Evolutionary conservation across 352 stramenopile species (phyloP).

Genomic region (Globisporangium camurandrum): DNA sequence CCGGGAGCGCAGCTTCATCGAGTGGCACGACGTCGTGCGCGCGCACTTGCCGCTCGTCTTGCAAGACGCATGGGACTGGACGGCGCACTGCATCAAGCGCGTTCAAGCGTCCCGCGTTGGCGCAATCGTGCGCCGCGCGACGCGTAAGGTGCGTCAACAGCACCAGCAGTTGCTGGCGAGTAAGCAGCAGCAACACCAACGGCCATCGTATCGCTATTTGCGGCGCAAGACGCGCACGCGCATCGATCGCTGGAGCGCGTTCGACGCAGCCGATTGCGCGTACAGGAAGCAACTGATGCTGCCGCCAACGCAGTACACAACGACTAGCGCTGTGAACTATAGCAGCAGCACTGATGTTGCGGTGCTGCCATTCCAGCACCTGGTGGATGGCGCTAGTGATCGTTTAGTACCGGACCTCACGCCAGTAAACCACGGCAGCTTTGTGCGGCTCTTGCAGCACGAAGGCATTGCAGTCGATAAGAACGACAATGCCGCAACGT

Average conservation of each 20-base stretch:
- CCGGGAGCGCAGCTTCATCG: constrained; percentile 25
- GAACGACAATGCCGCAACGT: no score
- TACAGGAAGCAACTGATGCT: constrained; percentile 35
- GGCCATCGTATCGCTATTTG: no score
- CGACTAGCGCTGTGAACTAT: not conserved
- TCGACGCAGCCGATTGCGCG: constrained; percentile 33
- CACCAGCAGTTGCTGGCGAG: no score
- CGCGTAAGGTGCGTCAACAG: no score
- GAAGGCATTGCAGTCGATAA: constrained; percentile 43
- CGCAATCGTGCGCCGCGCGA: no score
- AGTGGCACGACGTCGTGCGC: constrained; percentile 30
- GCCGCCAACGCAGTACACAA: not conserved
- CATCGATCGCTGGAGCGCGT: constrained; percentile 31
- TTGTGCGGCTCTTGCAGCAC: constrained; percentile 32
- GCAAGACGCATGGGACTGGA: constrained; percentile 21
- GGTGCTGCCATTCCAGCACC: not conserved
- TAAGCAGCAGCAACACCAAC: no score
- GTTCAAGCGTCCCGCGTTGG: constrained; percentile 8
- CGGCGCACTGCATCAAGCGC: constrained; percentile 24
- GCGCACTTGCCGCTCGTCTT: constrained; percentile 30
- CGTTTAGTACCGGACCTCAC: constrained; percentile 22
- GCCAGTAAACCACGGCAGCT: constrained; percentile 29
- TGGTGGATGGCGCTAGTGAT: not conserved
- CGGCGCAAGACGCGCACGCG: constrained; percentile 10
- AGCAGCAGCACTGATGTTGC: not conserved